Evolutionary conservation across 2,329 filamentous ascomycete genomes (phyloP).

Genomic region (Fusarium sp.): DNA sequence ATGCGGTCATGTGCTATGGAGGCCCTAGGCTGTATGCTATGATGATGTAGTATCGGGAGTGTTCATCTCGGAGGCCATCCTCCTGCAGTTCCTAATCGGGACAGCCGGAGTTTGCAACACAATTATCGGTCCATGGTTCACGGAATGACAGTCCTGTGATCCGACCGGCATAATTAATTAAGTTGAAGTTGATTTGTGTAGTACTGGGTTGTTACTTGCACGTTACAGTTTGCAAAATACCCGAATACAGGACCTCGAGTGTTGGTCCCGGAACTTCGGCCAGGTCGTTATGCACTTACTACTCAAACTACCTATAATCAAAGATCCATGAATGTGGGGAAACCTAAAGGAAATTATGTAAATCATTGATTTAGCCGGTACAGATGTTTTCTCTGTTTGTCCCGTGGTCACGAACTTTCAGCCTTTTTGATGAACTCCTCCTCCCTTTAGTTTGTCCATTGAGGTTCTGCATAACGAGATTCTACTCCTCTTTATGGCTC

Average conservation of each 20-base stretch:
- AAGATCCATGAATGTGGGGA: background rate
- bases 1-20: slow-evolving; percentile 8
- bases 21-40: background rate
- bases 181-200: background rate
- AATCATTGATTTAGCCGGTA: background rate
- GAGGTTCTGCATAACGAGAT: too few relatives aligned
- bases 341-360: background rate
- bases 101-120: slow-evolving; percentile 17
- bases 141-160: slow-evolving; percentile 19
- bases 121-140: slow-evolving; percentile 14
- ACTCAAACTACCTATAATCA: background rate
- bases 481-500: too few relatives aligned
- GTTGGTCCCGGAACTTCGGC: slow-evolving; percentile 2
- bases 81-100: slow-evolving; percentile 33
- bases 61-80: slow-evolving; percentile 37
- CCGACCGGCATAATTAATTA: slow-evolving; percentile 4
- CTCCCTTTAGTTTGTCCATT: background rate
- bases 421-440: background rate
- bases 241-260: background rate
- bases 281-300: background rate
- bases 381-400: background rate
- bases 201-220: background rate
- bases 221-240: background rate
- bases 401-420: background rate
- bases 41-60: slow-evolving; percentile 23